Conservation (phyloP, 441 rosid genomes). For the Erodium trifolium region DNA sequence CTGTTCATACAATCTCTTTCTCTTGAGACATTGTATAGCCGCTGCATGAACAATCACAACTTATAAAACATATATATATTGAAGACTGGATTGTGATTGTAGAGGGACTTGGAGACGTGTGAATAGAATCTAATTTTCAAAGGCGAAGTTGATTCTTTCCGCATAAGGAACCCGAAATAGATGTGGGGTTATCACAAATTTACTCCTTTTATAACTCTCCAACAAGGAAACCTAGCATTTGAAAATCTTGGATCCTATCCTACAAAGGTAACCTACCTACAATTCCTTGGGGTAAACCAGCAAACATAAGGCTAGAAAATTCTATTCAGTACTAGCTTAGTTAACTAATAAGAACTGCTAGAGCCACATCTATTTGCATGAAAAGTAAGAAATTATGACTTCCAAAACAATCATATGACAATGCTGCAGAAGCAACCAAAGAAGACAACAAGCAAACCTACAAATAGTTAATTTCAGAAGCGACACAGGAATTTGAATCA, state of each 20-base stretch:
- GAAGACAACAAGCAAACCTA: not conserved
- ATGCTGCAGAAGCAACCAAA: not conserved
- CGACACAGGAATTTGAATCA: not conserved
- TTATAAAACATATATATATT: not conserved
- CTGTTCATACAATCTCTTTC: conserved; percentile 81
- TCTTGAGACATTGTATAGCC: conserved; percentile 91
- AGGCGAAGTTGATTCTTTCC: no score
- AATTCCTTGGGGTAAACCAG: no score
- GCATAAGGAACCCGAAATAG: no score
- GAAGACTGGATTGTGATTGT: no score
- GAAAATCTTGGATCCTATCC: no score
- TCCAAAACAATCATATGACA: not conserved
- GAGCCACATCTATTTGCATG: not conserved
- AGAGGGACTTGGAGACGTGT: no score
- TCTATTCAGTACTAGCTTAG: not conserved
- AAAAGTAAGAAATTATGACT: not conserved
- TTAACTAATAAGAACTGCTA: not conserved
- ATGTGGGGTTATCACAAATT: no score
- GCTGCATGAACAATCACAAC: conserved; percentile 37
- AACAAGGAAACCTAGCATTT: no score
- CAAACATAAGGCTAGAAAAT: not conserved
- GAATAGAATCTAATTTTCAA: no score
- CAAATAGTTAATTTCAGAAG: not conserved
- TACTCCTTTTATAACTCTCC: no score
- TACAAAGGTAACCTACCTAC: no score